phyloP scores from a whole-genome alignment of 257 asterid species.

The Salvia hispanica region DNA sequence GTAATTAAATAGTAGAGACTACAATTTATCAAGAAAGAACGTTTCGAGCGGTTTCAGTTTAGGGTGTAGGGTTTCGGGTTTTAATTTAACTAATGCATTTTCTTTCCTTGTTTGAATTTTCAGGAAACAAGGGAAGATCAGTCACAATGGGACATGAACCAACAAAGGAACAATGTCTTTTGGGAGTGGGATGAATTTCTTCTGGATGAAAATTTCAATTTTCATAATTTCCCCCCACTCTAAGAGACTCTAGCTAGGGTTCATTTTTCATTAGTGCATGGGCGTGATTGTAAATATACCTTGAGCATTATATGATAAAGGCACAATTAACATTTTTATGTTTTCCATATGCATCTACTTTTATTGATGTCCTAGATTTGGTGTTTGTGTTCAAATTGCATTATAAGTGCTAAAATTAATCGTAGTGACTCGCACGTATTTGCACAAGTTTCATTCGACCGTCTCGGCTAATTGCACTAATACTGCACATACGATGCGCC shows the following conservation, averaged over 20 bases:
- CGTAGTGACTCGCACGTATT: too few relatives aligned
- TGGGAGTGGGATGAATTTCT: constrained; percentile 51
- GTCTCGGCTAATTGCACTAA: too few relatives aligned
- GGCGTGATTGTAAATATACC: background rate
- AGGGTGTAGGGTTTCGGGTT: too few relatives aligned
- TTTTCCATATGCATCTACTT: background rate
- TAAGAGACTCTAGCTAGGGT: background rate
- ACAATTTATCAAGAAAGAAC: too few relatives aligned
- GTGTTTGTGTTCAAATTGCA: background rate
- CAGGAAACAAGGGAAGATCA: constrained; percentile 34
- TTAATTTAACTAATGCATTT: background rate
- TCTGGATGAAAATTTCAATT: constrained; percentile 36
- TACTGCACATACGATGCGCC: too few relatives aligned
- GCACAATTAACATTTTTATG: background rate
- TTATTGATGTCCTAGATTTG: background rate
- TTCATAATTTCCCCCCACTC: constrained; percentile 14
- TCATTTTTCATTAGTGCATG: too few relatives aligned
- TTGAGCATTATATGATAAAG: background rate
- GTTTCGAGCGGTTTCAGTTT: too few relatives aligned
- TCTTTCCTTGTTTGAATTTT: constrained; percentile 3
- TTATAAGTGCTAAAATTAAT: background rate
- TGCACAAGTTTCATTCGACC: too few relatives aligned
- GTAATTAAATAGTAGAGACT: constrained; percentile 15
- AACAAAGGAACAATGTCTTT: constrained; percentile 6
- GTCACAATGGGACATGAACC: background rate